Conservation (phyloP, 2,329 filamentous ascomycete genomes). For the Leptographium lundbergii region DNA sequence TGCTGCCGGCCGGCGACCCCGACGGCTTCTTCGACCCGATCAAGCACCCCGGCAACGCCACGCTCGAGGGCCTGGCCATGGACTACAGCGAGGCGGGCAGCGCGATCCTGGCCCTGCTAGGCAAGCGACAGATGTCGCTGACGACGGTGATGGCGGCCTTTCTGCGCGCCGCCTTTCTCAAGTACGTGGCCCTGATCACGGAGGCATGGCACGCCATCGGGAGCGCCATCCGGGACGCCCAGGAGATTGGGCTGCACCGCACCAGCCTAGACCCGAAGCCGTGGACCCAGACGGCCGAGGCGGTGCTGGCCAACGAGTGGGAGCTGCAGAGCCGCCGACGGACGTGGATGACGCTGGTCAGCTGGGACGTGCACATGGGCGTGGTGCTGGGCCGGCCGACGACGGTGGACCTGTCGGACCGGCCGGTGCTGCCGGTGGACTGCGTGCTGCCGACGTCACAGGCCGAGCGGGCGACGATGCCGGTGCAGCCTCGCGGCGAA, state of each 20-base stretch:
- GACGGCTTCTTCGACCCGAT: constrained; percentile 39
- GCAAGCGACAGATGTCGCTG: constrained; percentile 42
- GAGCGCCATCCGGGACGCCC: constrained; percentile 45
- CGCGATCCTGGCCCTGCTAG: constrained; percentile 39
- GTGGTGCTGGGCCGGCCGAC: constrained; percentile 42
- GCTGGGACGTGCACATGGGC: constrained; percentile 42
- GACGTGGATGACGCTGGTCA: constrained; percentile 41
- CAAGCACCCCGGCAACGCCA: constrained; percentile 46
- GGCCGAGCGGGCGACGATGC: constrained; percentile 29
- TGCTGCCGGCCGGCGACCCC: constrained; percentile 29
- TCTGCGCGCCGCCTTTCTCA: constrained; percentile 41
- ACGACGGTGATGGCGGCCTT: constrained; percentile 46
- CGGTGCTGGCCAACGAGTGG: constrained; percentile 44
- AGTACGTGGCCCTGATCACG: constrained; percentile 45
- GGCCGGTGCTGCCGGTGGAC: constrained; percentile 40
- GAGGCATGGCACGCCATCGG: constrained; percentile 47
- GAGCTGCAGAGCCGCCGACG: constrained; percentile 40
- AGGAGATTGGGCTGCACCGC: constrained; percentile 48
- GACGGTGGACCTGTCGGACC: constrained; percentile 35
- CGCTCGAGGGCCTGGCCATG: constrained; percentile 45
- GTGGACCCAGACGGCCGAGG: constrained; percentile 30
- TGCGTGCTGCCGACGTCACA: constrained; percentile 27
- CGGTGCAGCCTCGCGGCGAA: constrained; percentile 33
- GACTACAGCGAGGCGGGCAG: constrained; percentile 49
- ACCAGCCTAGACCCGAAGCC: constrained; percentile 39